These are phyloP conservation scores for Lasiodiplodia gonubiensis DNA, from an alignment of 2,329 filamentous ascomycete species.

Conservation along the genomic window DNA sequence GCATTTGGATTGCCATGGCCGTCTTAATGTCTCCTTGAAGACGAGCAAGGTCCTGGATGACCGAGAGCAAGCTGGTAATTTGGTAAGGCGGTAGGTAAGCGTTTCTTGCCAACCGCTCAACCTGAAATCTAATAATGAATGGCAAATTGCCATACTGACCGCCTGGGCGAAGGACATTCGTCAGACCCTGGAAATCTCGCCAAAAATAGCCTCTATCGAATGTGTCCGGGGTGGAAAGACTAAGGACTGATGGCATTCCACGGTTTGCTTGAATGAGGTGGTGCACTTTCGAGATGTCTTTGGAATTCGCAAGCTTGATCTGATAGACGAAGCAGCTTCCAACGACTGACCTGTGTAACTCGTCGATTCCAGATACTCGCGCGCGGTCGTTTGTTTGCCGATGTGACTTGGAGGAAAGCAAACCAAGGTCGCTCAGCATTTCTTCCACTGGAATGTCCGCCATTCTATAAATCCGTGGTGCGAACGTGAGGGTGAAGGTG, in stretches of 20 bases:
- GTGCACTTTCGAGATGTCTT: conserved; percentile 34
- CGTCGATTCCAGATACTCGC: conserved; percentile 46
- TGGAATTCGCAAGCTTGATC: conserved; percentile 36
- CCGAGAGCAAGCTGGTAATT: conserved; percentile 54
- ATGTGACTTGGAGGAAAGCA: conserved; percentile 14
- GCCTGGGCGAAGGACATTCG: neutral
- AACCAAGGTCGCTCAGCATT: conserved; percentile 31
- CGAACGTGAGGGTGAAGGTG: conserved; percentile 45
- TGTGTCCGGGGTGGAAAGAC: neutral
- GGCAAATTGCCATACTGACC: conserved; percentile 42
- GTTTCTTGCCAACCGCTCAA: conserved; percentile 68
- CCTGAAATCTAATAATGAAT: conserved; percentile 65
- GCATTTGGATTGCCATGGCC: conserved; percentile 58
- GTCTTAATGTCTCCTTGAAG: conserved; percentile 33
- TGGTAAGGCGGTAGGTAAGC: conserved; percentile 52
- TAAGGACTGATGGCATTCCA: conserved; percentile 38
- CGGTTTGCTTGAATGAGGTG: conserved; percentile 34
- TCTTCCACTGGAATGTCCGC: conserved; percentile 26
- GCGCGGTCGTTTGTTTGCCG: conserved; percentile 27
- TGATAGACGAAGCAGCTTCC: conserved; percentile 60
- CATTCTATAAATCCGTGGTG: conserved; percentile 49
- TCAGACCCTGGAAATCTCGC: conserved; percentile 24
- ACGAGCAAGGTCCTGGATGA: conserved; percentile 47
- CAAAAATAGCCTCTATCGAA: conserved; percentile 22
- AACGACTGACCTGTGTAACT: conserved; percentile 45